phyloP scores from a whole-genome alignment of 2,329 filamentous ascomycete species.

The Colletotrichum salicis region DNA sequence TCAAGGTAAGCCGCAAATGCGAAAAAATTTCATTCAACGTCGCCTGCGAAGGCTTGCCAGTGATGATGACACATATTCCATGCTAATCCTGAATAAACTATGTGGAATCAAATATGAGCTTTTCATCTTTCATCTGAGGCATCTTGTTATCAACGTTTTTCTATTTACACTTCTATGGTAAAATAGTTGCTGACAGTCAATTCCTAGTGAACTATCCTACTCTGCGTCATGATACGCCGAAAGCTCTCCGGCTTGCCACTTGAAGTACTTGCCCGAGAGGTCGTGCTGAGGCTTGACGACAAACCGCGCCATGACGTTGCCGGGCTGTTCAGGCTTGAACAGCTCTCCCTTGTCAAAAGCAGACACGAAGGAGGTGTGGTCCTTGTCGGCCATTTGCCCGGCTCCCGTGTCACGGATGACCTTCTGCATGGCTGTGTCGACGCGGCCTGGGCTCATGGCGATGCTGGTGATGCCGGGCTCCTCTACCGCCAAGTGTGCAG shows the following conservation, averaged over 20 bases:
- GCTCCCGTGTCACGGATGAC: slow-evolving; percentile 74
- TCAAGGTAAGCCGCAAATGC: slow-evolving; percentile 40
- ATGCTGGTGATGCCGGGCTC: slow-evolving; percentile 81
- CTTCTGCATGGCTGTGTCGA: slow-evolving; percentile 92
- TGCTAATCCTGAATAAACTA: slow-evolving; percentile 78
- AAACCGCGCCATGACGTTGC: slow-evolving; percentile 85
- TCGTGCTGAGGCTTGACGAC: slow-evolving; percentile 71
- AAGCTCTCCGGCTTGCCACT: slow-evolving; percentile 65
- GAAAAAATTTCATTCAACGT: slow-evolving; percentile 37
- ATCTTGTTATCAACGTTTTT: slow-evolving; percentile 44
- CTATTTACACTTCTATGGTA: slow-evolving; percentile 38
- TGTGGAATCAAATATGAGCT: slow-evolving; percentile 78
- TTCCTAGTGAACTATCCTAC: slow-evolving; percentile 31
- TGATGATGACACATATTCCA: slow-evolving; percentile 80
- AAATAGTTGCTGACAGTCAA: slow-evolving; percentile 37
- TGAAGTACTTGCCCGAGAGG: slow-evolving; percentile 81
- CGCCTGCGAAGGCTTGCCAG: slow-evolving; percentile 42
- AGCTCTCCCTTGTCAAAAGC: slow-evolving; percentile 78
- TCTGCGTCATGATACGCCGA: slow-evolving; percentile 58
- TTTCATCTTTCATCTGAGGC: slow-evolving; percentile 87
- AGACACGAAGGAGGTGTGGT: slow-evolving; percentile 75
- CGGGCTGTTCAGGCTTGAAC: slow-evolving; percentile 84
- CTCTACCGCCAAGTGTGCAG: slow-evolving; percentile 77
- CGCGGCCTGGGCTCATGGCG: slow-evolving; percentile 80
- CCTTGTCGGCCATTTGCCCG: slow-evolving; percentile 60